These are phyloP conservation scores for Leccinum pachyderme DNA, from an alignment of 1,284 basidiomycete species.

Conservation along the genomic window DNA sequence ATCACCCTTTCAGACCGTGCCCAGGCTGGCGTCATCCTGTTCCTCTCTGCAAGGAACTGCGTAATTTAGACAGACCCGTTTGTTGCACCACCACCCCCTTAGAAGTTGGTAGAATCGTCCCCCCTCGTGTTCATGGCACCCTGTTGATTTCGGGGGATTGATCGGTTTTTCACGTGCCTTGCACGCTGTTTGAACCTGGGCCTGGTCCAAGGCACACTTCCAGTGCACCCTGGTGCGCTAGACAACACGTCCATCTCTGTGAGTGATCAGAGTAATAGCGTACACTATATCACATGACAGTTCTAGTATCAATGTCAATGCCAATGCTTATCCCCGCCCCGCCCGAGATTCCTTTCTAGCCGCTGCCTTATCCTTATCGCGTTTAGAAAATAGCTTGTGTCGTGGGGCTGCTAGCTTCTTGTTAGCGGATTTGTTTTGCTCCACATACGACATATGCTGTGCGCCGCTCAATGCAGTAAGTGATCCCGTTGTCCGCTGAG, in stretches of 20 bases:
- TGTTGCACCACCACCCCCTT: constrained; percentile 8
- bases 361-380: constrained; percentile 63
- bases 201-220: constrained; percentile 23
- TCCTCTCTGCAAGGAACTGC: constrained; percentile 2
- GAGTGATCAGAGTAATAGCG: constrained; percentile 18
- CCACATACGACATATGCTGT: constrained; percentile 87
- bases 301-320: constrained; percentile 2
- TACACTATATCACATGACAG: constrained; percentile 10
- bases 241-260: constrained; percentile 14
- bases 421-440: constrained; percentile 90
- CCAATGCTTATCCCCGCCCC: constrained; percentile 34
- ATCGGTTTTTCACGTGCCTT: constrained; percentile 30
- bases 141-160: constrained; percentile 29
- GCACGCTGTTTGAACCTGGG: constrained; percentile 25
- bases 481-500: constrained; percentile 82
- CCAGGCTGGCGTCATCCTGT: neutral
- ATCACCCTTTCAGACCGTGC: neutral
- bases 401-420: constrained; percentile 71
- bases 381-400: constrained; percentile 81
- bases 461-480: constrained; percentile 85
- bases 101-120: constrained; percentile 5
- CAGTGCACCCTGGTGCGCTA: constrained; percentile 12
- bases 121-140: constrained; percentile 30
- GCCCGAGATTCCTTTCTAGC: constrained; percentile 54
- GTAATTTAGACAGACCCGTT: neutral